Evolutionary conservation across 441 rosid genomes (phyloP).

Genomic region (Populus trichocarpa): DNA sequence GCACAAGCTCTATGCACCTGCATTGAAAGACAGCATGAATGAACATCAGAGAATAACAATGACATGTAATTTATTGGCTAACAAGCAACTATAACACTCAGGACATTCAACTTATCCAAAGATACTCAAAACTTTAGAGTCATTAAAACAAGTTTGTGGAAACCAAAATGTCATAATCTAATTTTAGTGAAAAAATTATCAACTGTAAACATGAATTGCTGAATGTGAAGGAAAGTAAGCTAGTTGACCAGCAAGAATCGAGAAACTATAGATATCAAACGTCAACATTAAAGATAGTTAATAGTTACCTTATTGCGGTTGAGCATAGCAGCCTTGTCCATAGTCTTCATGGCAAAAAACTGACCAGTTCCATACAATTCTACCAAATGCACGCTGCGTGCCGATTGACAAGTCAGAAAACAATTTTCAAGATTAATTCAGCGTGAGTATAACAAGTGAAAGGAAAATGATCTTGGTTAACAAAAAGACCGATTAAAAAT

Average conservation of each 20-base stretch:
- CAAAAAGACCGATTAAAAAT: neutral
- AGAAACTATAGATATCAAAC: too few relatives aligned
- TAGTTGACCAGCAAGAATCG: too few relatives aligned
- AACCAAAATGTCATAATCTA: neutral
- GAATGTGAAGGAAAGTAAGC: neutral
- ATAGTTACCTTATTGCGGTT: constrained; percentile 79
- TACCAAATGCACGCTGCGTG: constrained; percentile 84
- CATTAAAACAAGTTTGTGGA: neutral
- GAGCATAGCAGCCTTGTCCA: constrained; percentile 91
- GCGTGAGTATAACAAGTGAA: neutral
- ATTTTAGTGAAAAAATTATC: neutral
- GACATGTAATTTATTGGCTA: neutral
- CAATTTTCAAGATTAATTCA: neutral
- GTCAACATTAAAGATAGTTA: too few relatives aligned
- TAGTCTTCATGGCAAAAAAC: constrained; percentile 91
- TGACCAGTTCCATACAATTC: constrained; percentile 74
- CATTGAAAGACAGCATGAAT: constrained; percentile 1
- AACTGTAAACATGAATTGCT: neutral
- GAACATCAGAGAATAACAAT: neutral
- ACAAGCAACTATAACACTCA: neutral
- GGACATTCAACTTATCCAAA: neutral
- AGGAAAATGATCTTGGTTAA: neutral
- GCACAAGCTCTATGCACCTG: constrained; percentile 99
- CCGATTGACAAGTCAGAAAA: constrained; percentile 10
- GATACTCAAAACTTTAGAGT: neutral